These are phyloP conservation scores for Schizochytrium sp. DNA, from an alignment of 108 stramenopile species.

Conservation along the genomic window DNA sequence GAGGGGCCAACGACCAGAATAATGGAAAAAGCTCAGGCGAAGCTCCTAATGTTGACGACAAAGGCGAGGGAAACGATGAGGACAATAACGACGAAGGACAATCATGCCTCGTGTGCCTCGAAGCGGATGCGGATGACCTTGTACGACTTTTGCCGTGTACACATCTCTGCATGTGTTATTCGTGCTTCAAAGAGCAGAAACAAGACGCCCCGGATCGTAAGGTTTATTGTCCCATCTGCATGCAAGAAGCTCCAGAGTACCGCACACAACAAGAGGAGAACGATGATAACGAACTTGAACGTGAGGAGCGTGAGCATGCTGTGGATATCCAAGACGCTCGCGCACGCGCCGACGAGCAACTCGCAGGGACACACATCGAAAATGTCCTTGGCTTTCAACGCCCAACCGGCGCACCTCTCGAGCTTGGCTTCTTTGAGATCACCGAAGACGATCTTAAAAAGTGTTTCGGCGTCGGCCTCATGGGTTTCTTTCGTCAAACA, in stretches of 20 bases:
- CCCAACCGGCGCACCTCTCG: not conserved
- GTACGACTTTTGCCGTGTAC: not conserved
- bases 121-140: not conserved
- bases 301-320: not conserved
- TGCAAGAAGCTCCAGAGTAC: not conserved
- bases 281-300: not conserved
- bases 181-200: not conserved
- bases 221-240: not conserved
- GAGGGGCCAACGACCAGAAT: not conserved
- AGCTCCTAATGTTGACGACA: not conserved
- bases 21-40: not conserved
- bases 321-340: not conserved
- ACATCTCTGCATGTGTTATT: not conserved
- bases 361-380: not conserved
- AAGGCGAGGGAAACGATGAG: not conserved
- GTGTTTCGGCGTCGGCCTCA: not conserved
- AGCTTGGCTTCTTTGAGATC: not conserved
- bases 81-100: not conserved
- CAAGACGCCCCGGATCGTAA: not conserved
- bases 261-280: not conserved
- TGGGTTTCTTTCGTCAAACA: not conserved
- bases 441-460: not conserved
- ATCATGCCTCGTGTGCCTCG: not conserved
- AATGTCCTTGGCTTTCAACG: not conserved
- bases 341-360: not conserved